These are phyloP conservation scores for Paramecium octaurelia DNA, from an alignment of 73 alveolate genomes.

Conservation along the genomic window DNA sequence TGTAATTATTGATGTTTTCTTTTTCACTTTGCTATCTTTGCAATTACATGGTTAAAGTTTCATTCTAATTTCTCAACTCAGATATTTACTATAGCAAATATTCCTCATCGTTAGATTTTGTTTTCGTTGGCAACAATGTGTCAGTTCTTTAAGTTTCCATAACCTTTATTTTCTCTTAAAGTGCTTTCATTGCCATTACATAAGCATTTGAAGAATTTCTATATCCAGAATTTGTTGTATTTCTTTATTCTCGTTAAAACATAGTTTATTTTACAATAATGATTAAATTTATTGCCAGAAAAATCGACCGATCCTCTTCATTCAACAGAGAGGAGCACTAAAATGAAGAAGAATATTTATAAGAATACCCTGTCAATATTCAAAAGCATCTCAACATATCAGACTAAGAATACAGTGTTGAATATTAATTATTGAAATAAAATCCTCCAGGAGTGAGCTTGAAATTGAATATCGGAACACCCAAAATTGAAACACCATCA, in stretches of 20 bases:
- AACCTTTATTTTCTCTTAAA: background rate
- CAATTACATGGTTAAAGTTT: background rate
- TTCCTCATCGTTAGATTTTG: background rate
- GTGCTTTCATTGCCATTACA: slow-evolving; percentile 16
- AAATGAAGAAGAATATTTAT: background rate
- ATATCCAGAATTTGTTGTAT: background rate
- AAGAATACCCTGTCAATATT: background rate
- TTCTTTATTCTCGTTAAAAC: slow-evolving; percentile 18
- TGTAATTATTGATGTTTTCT: background rate
- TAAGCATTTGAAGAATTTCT: slow-evolving; percentile 21
- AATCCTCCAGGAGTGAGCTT: slow-evolving; percentile 20
- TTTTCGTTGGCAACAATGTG: background rate
- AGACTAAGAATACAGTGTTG: background rate
- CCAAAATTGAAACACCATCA: slow-evolving; percentile 29
- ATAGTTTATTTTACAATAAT: background rate
- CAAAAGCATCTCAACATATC: background rate
- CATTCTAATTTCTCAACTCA: background rate
- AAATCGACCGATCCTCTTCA: background rate
- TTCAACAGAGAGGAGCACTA: background rate
- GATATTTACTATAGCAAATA: background rate
- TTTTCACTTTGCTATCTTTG: background rate
- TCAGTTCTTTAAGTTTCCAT: slow-evolving; percentile 6
- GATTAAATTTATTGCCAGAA: background rate
- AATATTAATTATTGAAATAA: background rate
- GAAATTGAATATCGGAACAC: background rate